Evolutionary conservation across 1,284 basidiomycete genomes (phyloP).

Genomic region (Moesziomyces antarcticus): DNA sequence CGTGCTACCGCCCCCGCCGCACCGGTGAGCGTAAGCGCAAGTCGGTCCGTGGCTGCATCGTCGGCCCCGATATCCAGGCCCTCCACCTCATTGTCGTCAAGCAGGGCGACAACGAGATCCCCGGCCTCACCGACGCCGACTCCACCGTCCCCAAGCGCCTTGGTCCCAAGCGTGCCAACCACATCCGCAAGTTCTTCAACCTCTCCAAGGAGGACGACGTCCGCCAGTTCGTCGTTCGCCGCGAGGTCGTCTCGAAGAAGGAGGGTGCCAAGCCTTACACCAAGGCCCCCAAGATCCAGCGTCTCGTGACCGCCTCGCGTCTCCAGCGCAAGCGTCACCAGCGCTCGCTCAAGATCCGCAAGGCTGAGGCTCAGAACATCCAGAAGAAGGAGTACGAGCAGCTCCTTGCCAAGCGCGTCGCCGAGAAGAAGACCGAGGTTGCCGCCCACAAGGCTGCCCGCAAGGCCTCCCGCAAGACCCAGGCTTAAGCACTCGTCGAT

Average conservation of each 20-base stretch:
- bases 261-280: conserved; percentile 93
- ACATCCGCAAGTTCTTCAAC: conserved; percentile 98
- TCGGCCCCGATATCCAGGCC: conserved; percentile 94
- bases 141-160: conserved; percentile 92
- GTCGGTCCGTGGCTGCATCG: conserved; percentile 95
- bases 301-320: conserved; percentile 85
- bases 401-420: conserved; percentile 86
- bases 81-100: conserved; percentile 95
- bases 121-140: conserved; percentile 84
- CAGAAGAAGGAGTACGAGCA: conserved; percentile 84
- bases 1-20: conserved; percentile 94
- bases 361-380: conserved; percentile 90
- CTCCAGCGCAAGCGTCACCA: conserved; percentile 97
- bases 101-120: conserved; percentile 91
- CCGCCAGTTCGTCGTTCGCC: conserved; percentile 84
- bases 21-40: conserved; percentile 97
- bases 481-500: conserved; percentile 38
- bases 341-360: conserved; percentile 86
- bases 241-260: conserved; percentile 94
- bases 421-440: conserved; percentile 82
- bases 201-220: conserved; percentile 98
- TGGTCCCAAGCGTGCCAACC: conserved; percentile 78
- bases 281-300: conserved; percentile 86
- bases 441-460: conserved; percentile 48
- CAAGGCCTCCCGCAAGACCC: conserved; percentile 51